phyloP scores from a whole-genome alignment of 305 asterid genomes.

The Rubia balearica region DNA sequence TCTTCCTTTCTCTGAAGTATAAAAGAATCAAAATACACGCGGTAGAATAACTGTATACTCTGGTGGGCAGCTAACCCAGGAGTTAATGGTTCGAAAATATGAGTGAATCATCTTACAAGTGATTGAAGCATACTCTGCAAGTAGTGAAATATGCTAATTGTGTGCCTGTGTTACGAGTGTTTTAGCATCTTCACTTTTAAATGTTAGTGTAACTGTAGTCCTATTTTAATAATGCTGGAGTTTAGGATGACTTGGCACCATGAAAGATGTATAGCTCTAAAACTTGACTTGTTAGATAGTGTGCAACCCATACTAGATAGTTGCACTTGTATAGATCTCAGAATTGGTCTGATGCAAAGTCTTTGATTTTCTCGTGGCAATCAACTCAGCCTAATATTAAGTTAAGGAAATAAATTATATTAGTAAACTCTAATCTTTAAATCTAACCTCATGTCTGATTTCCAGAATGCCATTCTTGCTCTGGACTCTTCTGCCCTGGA shows the following conservation, averaged over 20 bases:
- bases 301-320: not conserved
- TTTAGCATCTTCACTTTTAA: not conserved
- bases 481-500: slow-evolving; percentile 87
- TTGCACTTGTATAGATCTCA: not conserved
- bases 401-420: not conserved
- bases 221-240: not conserved
- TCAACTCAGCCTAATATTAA: slow-evolving; percentile 1
- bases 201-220: not conserved
- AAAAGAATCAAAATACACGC: not conserved
- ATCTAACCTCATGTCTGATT: slow-evolving; percentile 15
- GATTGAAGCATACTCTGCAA: not conserved
- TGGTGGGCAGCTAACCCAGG: not conserved
- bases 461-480: slow-evolving; percentile 81
- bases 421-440: not conserved
- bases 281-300: not conserved
- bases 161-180: not conserved
- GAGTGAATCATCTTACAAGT: not conserved
- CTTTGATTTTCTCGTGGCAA: not conserved
- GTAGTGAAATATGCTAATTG: not conserved
- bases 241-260: not conserved
- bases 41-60: not conserved
- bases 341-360: slow-evolving; percentile 4
- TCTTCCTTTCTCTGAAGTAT: not conserved
- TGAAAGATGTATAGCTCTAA: not conserved
- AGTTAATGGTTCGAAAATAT: not conserved